A percentile compares a stretch with the other conserved stretches of the same genome.
Conservation (phyloP, 495 filamentous ascomycete genomes). For the Neurospora cerealis region DNA sequence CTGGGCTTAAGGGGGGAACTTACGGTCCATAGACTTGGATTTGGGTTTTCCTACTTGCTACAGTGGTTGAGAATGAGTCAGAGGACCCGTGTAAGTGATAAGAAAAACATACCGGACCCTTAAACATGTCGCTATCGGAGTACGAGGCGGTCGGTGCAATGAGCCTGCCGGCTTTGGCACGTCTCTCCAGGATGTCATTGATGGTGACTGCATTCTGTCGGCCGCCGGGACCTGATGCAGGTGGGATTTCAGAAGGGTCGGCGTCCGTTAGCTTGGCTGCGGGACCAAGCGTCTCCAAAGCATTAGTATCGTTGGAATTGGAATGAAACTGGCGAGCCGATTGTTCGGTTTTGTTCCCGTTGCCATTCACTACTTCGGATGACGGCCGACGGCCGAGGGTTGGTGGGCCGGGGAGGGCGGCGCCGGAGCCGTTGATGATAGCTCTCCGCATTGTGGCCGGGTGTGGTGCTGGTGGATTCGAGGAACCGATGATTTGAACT, state of each 20-base stretch:
- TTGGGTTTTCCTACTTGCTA: slow-evolving; percentile 54
- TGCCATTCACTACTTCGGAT: neutral
- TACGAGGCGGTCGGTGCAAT: slow-evolving; percentile 67
- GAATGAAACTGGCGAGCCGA: slow-evolving; percentile 7
- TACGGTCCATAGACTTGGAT: slow-evolving; percentile 79
- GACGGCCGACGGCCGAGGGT: neutral
- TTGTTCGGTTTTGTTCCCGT: neutral
- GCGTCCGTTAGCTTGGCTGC: slow-evolving; percentile 13
- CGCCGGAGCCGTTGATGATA: neutral
- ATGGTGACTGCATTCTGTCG: slow-evolving; percentile 41
- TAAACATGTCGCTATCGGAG: slow-evolving; percentile 76
- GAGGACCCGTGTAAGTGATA: neutral
- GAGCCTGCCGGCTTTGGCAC: slow-evolving; percentile 57
- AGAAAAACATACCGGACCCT: slow-evolving; percentile 46
- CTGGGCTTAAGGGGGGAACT: slow-evolving; percentile 28
- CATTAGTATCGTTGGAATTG: slow-evolving; percentile 2
- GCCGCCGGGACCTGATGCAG: neutral
- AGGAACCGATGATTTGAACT: neutral
- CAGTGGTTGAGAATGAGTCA: neutral
- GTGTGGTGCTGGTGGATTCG: neutral
- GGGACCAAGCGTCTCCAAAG: slow-evolving; percentile 9
- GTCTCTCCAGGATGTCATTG: slow-evolving; percentile 55
- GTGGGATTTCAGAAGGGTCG: slow-evolving; percentile 1
- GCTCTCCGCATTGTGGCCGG: neutral
- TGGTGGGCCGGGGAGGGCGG: neutral